Evolutionary conservation across 257 asterid species (phyloP), one percentile per base, ranked within the genome.

Genomic region (Plantago elongata): DNA sequence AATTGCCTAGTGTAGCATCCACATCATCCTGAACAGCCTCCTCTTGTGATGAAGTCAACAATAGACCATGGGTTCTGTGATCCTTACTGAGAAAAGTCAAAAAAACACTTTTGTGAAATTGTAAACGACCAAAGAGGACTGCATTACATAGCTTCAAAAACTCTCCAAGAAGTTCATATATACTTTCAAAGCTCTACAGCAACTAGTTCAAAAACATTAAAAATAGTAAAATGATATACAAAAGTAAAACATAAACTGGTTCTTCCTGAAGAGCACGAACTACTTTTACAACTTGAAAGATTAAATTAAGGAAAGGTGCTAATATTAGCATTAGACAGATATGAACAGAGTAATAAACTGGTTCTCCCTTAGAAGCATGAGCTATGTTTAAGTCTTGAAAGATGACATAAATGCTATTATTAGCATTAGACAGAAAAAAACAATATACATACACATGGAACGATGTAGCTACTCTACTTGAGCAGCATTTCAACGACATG

Each of bases 401-500:
- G n/a, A n/a, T n/a, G n/a, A n/a, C n/a, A n/a, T n/a, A n/a, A n/a
- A n/a, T n/a, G n/a, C n/a, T n/a, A n/a, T n/a, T n/a, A n/a, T n/a
- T n/a, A 60, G 59, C 65, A 62, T 14, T 59, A 15, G 42, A 71
- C 11, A 17, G 38, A 61, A 34, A 13, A 30, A 18, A 55, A 57
- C 34, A 17, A 13, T 54, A 51, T 45, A 74, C 79, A 67, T 61
- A 85, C 96, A 83, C 83, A 60, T 63, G 74, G 44, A 78, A 69
- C 40, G 77, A 62, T 34, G 84, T 61, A 6, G 61, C 71, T 49
- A 59, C 68, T 63, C 70, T 82, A 67, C 66, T 80, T 30, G 90
- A 85, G 76, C 97, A 86, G 84, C 98, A 92, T 81, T 86, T 89
- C 75, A 86, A 50, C 56, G 98, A 79, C 81, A 92, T 77, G 55